Evolutionary conservation across 805 yeast species (phyloP), one percentile per base, ranked within the genome.

Genomic region (Candida verbasci): DNA sequence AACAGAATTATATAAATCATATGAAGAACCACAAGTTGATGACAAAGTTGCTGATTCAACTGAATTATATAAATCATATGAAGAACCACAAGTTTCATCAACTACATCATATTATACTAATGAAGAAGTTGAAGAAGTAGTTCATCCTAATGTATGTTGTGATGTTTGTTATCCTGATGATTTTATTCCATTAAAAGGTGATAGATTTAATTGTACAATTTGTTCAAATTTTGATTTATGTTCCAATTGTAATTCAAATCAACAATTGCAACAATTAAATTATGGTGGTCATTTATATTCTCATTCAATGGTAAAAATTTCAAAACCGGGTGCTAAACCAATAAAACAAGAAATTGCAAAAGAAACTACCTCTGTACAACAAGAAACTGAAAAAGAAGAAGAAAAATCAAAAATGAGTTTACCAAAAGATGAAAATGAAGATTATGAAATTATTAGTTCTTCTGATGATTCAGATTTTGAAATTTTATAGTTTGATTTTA

Each of bases 211-310:
- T 28, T 77, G 83, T 51, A 42, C 67, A 17, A 68, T 74, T 20
- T 77, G 83, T 46, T 50, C 50, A 3, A 74, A 77, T 48, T 74
- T 60, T 48, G 82, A 77, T 46, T 51, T 76, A 36, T 77, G 83
- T 47, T 64, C 65, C 34, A 27, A 44, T n/a, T 61, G 67, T 45
- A 61, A 58, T 33, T 29, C 34, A 4, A 42, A 41, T 9, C 47
- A 33, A 14, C 46, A 44, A 17, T 10, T 17, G 9, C 31, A 40
- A 14, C 33, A 46, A 28, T 37, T 34, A 22, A 29, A 35, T 22
- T 17, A 37, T 29, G 49, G 52, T 25, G 26, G 33, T 6, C 67
- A 62, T 42, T 40, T 47, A n/a, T 44, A 36, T 28, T 29, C 36
- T 2, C 68, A 62, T 35, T 58, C 66, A 25, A 46, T 55, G 47